These are phyloP conservation scores for Nemania serpens DNA, from an alignment of 2,329 filamentous ascomycete genomes.

Conservation along the genomic window DNA sequence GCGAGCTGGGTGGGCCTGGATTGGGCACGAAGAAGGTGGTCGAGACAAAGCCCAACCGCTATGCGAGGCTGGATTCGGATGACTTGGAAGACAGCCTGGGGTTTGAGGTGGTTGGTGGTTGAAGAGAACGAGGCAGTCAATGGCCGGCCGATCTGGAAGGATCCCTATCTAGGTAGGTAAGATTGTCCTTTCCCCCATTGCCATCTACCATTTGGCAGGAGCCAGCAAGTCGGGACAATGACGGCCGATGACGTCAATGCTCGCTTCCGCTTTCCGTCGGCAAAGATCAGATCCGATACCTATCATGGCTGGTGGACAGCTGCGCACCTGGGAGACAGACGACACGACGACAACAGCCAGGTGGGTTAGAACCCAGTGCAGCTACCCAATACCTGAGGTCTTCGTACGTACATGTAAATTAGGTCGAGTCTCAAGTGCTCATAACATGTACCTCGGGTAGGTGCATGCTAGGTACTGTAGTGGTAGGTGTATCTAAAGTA, in stretches of 20 bases:
- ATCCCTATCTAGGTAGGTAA: neutral
- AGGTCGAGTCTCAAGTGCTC: too few relatives aligned
- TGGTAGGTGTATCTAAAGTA: neutral
- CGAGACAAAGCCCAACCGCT: slow-evolving; percentile 33
- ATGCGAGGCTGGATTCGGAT: slow-evolving; percentile 24
- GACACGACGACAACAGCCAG: neutral
- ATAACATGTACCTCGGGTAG: too few relatives aligned
- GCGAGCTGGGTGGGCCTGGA: slow-evolving; percentile 36
- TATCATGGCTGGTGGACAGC: too few relatives aligned
- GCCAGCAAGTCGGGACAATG: slow-evolving; percentile 10
- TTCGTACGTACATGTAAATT: neutral
- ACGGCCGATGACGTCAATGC: slow-evolving; percentile 10
- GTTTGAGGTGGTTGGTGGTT: neutral
- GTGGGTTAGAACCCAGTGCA: neutral
- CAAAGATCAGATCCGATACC: neutral
- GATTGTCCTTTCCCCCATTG: neutral
- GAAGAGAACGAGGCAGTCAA: neutral
- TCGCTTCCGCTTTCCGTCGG: slow-evolving; percentile 12
- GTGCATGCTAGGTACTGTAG: too few relatives aligned
- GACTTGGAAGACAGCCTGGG: neutral
- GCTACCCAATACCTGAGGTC: neutral
- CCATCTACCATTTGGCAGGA: neutral
- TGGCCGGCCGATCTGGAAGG: slow-evolving; percentile 2
- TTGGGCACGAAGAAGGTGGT: slow-evolving; percentile 39
- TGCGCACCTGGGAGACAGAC: too few relatives aligned